Base-by-base conservation (phyloP, 2,329 filamentous ascomycete species). In the Talaromyces sp. region DNA sequence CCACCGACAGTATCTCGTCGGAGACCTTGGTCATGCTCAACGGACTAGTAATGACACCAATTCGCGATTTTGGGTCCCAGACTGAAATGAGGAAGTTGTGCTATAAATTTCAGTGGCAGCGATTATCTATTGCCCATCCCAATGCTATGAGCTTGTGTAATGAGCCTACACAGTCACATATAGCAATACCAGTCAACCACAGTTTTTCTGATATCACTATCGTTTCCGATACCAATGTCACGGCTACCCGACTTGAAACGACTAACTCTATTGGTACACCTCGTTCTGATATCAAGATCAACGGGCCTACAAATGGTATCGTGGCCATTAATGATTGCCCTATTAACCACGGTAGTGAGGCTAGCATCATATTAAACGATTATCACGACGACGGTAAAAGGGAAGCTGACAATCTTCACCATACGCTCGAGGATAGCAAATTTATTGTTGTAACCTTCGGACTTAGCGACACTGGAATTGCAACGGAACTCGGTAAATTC, bases 41-140 rank as follows among this genome's bases (percentile, higher is more conserved):
- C 42, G 68, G 68, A 1, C 42, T 70, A 7, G 36, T 69, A 1
- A 70, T 70, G 68, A 70, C 68, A 28, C 68, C 68, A 0, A 66
- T 70, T 47, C 68, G 66, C 18, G 65, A 70, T 6, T n/a, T 61
- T 10, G 61, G 63, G 5, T 27, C 61, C 12, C 36, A 59, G 16
- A 50, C 61, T 4, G 59, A 64, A 1, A 27, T 47, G 18, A 65
- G 64, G 3, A 66, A 67, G 34, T 34, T 69, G 18, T 70, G 68
- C 60, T 69, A 69, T 54, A 69, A 69, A 57, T 44, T 69, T 9
- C 57, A 68, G 31, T 70, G 68, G 68, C 61, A 65, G 14, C 55
- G 67, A 9, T 64, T 69, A 10, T 9, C 54, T 27, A 56, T 62
- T 12, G 40, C 18, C 6, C 9, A 33, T 14, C 5, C 56, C 30